Percentiles rank a stretch among this genome's conserved stretches.
phyloP scores from a whole-genome alignment of 768 basidiomycete genomes.

The Kwoniella sp. region DNA sequence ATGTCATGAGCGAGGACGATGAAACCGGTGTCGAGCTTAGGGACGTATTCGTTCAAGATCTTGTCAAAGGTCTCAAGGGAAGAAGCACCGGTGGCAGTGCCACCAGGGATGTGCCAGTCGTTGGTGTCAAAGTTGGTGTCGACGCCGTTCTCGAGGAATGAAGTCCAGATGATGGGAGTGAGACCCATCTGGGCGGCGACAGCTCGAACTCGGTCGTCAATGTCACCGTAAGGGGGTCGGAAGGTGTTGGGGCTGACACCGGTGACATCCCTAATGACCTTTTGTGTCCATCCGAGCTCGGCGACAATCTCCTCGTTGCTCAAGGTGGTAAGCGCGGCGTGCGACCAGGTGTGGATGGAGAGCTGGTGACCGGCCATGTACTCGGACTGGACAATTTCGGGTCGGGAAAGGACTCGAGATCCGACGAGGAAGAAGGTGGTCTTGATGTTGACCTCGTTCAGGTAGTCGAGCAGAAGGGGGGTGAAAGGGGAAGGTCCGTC shows the following conservation, averaged over 20 bases:
- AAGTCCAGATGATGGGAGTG: conserved; percentile 77
- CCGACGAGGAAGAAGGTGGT: conserved; percentile 86
- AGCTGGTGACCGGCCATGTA: conserved; percentile 78
- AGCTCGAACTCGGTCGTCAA: conserved; percentile 75
- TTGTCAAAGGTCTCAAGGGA: conserved; percentile 66
- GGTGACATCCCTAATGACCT: conserved; percentile 74
- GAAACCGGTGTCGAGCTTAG: conserved; percentile 66
- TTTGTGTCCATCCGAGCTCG: conserved; percentile 80
- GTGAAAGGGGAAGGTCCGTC: conserved; percentile 80
- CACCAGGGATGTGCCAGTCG: conserved; percentile 79
- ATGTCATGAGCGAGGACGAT: conserved; percentile 79
- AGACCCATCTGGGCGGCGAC: conserved; percentile 78
- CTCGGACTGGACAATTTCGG: conserved; percentile 65
- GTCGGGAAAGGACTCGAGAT: conserved; percentile 72
- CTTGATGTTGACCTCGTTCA: conserved; percentile 62
- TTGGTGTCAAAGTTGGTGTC: conserved; percentile 63
- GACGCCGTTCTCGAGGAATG: conserved; percentile 55
- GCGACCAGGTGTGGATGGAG: conserved; percentile 83
- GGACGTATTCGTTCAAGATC: conserved; percentile 63
- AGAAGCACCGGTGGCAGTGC: conserved; percentile 58
- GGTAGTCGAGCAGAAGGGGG: conserved; percentile 65
- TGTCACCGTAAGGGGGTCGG: conserved; percentile 67
- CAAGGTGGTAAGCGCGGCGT: conserved; percentile 68
- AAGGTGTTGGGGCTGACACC: conserved; percentile 69
- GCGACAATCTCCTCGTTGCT: conserved; percentile 78